These are phyloP conservation scores for Naumovozyma baii DNA, from an alignment of 805 yeast species.

Conservation along the genomic window DNA sequence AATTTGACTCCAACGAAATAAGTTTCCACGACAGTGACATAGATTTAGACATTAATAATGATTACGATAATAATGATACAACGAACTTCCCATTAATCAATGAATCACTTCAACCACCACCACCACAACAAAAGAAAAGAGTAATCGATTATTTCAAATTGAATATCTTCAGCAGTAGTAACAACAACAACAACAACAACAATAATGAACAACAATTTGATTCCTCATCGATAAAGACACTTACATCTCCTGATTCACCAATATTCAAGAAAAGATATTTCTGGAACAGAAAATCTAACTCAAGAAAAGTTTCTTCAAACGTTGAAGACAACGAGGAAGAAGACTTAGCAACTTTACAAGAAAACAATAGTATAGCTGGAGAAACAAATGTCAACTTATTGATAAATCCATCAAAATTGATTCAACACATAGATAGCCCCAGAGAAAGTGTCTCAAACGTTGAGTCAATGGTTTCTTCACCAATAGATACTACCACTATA, in stretches of 20 bases:
- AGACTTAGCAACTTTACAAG: conserved; percentile 3
- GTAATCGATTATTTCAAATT: conserved; percentile 24
- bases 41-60: neutral
- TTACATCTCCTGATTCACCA: conserved; percentile 9
- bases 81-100: conserved; percentile 1
- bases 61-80: conserved; percentile 1
- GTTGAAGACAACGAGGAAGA: neutral
- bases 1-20: conserved; percentile 1
- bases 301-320: conserved; percentile 1
- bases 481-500: neutral
- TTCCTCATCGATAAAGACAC: conserved; percentile 1
- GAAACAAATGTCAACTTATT: conserved; percentile 9
- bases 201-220: neutral
- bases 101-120: conserved; percentile 2
- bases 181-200: conserved; percentile 4
- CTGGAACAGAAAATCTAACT: conserved; percentile 21
- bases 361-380: conserved; percentile 7
- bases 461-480: neutral
- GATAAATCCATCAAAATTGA: conserved; percentile 11
- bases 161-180: conserved; percentile 15
- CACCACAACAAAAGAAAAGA: conserved; percentile 10
- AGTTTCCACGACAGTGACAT: conserved; percentile 1
- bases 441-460: neutral
- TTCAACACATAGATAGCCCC: neutral
- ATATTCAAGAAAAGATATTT: conserved; percentile 20